phyloP scores from a whole-genome alignment of 2,329 filamentous ascomycete genomes.

The Chrysoporthe cubensis region DNA sequence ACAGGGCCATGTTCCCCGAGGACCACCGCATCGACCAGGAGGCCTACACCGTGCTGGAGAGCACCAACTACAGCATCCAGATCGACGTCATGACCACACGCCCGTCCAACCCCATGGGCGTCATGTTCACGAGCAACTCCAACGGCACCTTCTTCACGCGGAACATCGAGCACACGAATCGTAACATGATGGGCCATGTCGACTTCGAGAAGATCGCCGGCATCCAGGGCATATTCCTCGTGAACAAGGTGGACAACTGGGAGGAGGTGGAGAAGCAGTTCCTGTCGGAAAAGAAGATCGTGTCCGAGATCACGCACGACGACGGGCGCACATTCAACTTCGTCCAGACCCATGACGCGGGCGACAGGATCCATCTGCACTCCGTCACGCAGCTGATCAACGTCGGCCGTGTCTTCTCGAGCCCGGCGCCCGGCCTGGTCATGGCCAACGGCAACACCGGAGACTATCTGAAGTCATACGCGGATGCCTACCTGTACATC shows the following conservation, averaged over 20 bases:
- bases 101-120: conserved; percentile 74
- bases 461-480: conserved; percentile 69
- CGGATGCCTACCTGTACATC: conserved; percentile 79
- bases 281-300: conserved; percentile 65
- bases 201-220: conserved; percentile 94
- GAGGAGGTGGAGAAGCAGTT: conserved; percentile 67
- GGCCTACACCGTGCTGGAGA: conserved; percentile 92
- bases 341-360: conserved; percentile 62
- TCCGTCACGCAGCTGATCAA: conserved; percentile 87
- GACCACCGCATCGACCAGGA: conserved; percentile 81
- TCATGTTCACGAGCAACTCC: conserved; percentile 93
- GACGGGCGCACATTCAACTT: conserved; percentile 85
- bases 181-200: conserved; percentile 73
- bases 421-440: conserved; percentile 86
- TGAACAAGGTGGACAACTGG: conserved; percentile 89
- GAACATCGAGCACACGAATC: conserved; percentile 91
- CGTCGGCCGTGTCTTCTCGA: conserved; percentile 86
- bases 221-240: conserved; percentile 89
- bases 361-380: conserved; percentile 79
- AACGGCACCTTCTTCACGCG: conserved; percentile 95
- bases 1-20: conserved; percentile 84
- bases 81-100: conserved; percentile 82
- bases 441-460: conserved; percentile 96
- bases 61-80: conserved; percentile 97
- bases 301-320: conserved; percentile 89